These are phyloP conservation scores for Talaromyces sp. DNA, from an alignment of 2,329 filamentous ascomycete species.

Conservation along the genomic window DNA sequence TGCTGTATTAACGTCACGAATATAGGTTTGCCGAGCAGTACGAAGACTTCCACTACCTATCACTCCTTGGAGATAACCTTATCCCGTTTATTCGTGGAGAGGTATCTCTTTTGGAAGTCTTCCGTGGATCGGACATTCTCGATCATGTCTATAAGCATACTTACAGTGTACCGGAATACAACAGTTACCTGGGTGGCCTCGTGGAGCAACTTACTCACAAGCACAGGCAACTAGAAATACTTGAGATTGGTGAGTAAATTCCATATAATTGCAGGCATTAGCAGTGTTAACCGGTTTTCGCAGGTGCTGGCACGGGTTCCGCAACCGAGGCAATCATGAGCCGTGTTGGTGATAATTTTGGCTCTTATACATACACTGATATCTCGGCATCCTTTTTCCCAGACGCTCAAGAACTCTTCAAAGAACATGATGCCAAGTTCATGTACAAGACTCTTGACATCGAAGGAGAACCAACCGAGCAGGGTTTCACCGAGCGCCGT, in stretches of 20 bases:
- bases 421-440: slow-evolving; percentile 19
- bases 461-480: slow-evolving; percentile 26
- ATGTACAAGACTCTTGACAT: slow-evolving; percentile 34
- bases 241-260: slow-evolving; percentile 40
- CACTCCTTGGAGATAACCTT: neutral
- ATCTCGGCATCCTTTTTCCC: slow-evolving; percentile 26
- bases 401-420: slow-evolving; percentile 17
- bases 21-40: slow-evolving; percentile 6
- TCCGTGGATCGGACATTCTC: slow-evolving; percentile 33
- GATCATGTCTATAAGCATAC: slow-evolving; percentile 35
- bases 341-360: slow-evolving; percentile 23
- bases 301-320: slow-evolving; percentile 45
- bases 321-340: slow-evolving; percentile 40
- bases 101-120: slow-evolving; percentile 3
- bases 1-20: neutral
- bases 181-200: slow-evolving; percentile 24
- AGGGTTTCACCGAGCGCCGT: slow-evolving; percentile 30
- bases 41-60: slow-evolving; percentile 6
- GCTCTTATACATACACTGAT: slow-evolving; percentile 26
- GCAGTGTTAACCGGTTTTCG: neutral
- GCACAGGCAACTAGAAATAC: slow-evolving; percentile 44
- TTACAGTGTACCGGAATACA: slow-evolving; percentile 23
- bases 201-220: slow-evolving; percentile 40
- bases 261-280: neutral
- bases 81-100: slow-evolving; percentile 1